These are phyloP conservation scores for Scheffersomyces illinoinensis DNA, from an alignment of 1,139 yeast species.

Conservation along the genomic window DNA sequence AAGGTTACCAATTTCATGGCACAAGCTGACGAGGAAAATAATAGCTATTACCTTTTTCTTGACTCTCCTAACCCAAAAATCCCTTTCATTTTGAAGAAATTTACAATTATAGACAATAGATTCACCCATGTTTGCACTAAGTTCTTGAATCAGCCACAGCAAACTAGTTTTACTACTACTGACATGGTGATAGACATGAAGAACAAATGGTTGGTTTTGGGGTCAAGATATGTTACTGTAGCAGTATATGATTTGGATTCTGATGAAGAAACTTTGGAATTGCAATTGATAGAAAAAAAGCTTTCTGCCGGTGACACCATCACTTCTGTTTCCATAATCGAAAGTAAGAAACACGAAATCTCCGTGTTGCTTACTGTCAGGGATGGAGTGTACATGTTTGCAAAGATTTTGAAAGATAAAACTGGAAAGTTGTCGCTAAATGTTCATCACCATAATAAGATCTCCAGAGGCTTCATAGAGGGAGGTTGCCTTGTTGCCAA, in stretches of 20 bases:
- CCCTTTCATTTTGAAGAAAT: conserved; percentile 49
- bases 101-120: conserved; percentile 20
- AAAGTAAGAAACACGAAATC: conserved; percentile 14
- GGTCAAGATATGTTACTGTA: conserved; percentile 71
- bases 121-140: conserved; percentile 17
- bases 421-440: conserved; percentile 17
- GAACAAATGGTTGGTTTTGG: conserved; percentile 52
- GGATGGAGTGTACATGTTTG: conserved; percentile 60
- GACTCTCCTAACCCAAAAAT: conserved; percentile 72
- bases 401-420: conserved; percentile 19
- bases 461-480: conserved; percentile 77
- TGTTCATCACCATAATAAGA: conserved; percentile 58
- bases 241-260: conserved; percentile 50
- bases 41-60: conserved; percentile 38
- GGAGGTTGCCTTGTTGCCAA: conserved; percentile 53
- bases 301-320: conserved; percentile 74
- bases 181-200: conserved; percentile 45
- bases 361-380: conserved; percentile 52
- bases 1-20: conserved; percentile 58
- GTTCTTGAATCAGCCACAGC: conserved; percentile 37
- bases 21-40: conserved; percentile 16
- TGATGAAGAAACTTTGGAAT: conserved; percentile 16
- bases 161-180: conserved; percentile 59
- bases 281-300: conserved; percentile 46
- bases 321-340: conserved; percentile 51